Base-by-base conservation (phyloP, 345 rosid genomes). In the Gossypium stocksii region DNA sequence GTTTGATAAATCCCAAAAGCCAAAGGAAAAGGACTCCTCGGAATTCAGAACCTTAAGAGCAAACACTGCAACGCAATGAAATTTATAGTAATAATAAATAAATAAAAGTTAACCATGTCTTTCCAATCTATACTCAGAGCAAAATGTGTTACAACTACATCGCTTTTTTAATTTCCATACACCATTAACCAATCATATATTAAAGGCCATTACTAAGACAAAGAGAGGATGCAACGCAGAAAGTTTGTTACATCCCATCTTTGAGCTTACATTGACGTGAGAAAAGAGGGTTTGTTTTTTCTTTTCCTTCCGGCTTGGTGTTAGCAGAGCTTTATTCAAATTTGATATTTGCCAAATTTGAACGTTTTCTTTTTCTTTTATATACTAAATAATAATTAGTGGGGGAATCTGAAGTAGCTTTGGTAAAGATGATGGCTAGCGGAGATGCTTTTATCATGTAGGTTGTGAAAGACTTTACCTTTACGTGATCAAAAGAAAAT, bases 401-500 rank as follows among this genome's bases (percentile, higher is more conserved):
- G 53, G 41, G 23, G 19, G 25, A 25, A 27, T 27, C 52, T 27
- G 60, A 20, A 54, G 38, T 10, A 44, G 66, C 69, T 66, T 62
- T 70, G 77, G 78, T 67, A 79, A 79, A 79, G 83, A 73, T 77
- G 77, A 75, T 65, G 82, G 81, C 41, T 48, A 17, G 15, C 71
- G 78, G 63, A 74, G 82, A 49, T 70, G 80, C 81, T 81, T 83
- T 83, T 67, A 69, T 51, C 59, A 69, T 51, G 14, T 56, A 53
- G 0, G 16, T 59, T 59, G 62, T 20, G 29, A 69, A 77, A 53
- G 78, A 3, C 84, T 84, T 80, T 62, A 61, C 49, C 86, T 87
- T 83, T 85, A 81, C 90, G 80, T 81, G 75, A 60, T 23, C 65
- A 81, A 51, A 74, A 75, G 70, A 74, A 66, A 79, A 68, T 34